Percentiles rank a stretch among this genome's conserved stretches.
Evolutionary conservation across 129 eudicot genomes (phyloP).

Genomic region (Escallonia herrerae): DNA sequence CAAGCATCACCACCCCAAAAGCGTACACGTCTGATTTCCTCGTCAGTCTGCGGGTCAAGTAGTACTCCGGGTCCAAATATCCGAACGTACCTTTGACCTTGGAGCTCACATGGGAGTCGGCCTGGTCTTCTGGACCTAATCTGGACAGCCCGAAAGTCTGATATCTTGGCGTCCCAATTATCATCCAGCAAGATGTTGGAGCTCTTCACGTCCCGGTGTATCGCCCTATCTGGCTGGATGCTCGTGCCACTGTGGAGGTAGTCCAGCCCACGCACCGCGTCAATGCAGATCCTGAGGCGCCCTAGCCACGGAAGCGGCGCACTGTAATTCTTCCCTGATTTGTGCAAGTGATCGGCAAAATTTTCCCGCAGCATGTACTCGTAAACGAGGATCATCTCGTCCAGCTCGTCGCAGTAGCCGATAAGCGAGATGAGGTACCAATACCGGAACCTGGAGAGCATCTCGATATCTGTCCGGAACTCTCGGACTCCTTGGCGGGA

Average conservation of each 20-base stretch:
- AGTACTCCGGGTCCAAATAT: too few relatives aligned
- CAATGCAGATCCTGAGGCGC: conserved; percentile 61
- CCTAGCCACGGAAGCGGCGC: conserved; percentile 58
- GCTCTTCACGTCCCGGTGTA: conserved; percentile 88
- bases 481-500: conserved; percentile 31
- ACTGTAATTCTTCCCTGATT: conserved; percentile 16
- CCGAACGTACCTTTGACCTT: too few relatives aligned
- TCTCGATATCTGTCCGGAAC: conserved; percentile 20
- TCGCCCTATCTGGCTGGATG: conserved; percentile 32
- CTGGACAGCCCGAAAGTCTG: conserved; percentile 86
- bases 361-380: conserved; percentile 81
- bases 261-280: conserved; percentile 78
- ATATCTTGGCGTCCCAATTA: conserved; percentile 73
- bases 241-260: conserved; percentile 77
- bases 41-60: too few relatives aligned
- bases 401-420: conserved; percentile 66
- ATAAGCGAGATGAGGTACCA: conserved; percentile 58
- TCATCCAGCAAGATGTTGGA: conserved; percentile 73
- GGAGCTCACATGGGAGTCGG: too few relatives aligned
- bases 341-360: conserved; percentile 68
- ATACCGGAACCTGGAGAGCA: conserved; percentile 73
- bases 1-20: too few relatives aligned
- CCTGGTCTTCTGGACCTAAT: conserved; percentile 57
- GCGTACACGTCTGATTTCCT: too few relatives aligned
- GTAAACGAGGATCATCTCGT: conserved; percentile 61